Base-by-base conservation (phyloP, 257 asterid species). In the Salvia rosmarinus region DNA sequence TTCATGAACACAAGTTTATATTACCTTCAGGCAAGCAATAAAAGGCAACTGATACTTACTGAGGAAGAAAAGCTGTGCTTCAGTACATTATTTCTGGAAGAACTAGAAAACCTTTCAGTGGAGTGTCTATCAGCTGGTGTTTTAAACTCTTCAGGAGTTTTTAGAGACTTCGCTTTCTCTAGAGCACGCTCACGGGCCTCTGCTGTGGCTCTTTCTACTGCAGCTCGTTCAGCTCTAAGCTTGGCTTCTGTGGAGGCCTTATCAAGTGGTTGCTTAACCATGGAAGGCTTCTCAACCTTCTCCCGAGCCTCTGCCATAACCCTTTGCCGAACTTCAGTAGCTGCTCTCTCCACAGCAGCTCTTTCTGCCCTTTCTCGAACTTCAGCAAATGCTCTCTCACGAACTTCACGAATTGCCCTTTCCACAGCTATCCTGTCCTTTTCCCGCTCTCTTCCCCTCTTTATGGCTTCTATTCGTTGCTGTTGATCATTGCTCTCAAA, bases 151-250 rank as follows among this genome's bases (percentile, higher is more conserved):
- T 78, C 70, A 44, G 71, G 74, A 78, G 76, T 63, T 77, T 93
- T 93, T 70, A 63, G 91, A 51, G 97, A 90, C 84, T 82, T 70
- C 54, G 97, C 98, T 83, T 91, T 95, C 82, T 83, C 89, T 49
- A 88, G 82, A 67, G 98, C 99, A 69, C 99, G 97, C 76, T 81
- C 96, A 75, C 98, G 96, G 65, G 98, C 99, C 85, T 95, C 99
- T 54, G 87, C 83, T 19, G 96, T 87, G 76, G 95, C 99, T 79
- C 96, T 83, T 78, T 94, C 99, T 21, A 94, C 99, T 44, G 99
- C 99, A 74, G 99, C 96, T 75, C 98, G 90, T 83, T 90, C 98
- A 59, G 89, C 90, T 75, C 82, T 86, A 52, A 86, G 92, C 86
- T 92, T 92, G 66, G 97, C 92, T 64, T 84, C 96, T 37, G 68